Percentiles rank a stretch among this genome's conserved stretches.
Conservation (phyloP, 768 basidiomycete genomes). For the Phlebiopsis flavidoalba region DNA sequence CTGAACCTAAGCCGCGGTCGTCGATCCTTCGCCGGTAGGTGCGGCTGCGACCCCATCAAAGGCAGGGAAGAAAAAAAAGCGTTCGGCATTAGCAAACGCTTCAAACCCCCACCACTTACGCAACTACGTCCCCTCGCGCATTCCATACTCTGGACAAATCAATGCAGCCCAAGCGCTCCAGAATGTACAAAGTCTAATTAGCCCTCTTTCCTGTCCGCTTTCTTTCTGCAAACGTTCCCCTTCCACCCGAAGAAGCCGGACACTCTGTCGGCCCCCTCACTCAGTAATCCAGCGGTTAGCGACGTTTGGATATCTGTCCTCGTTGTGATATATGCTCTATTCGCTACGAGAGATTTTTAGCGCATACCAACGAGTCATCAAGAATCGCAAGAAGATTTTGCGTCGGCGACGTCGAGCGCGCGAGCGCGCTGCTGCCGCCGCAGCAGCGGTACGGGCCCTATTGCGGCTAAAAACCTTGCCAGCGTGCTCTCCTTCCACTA, state of each 20-base stretch:
- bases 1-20: background rate
- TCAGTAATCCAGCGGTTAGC: conserved; percentile 52
- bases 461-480: conserved; percentile 24
- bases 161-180: conserved; percentile 34
- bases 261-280: conserved; percentile 25
- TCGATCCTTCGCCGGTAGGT: conserved; percentile 6
- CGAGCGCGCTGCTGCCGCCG: conserved; percentile 60
- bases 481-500: conserved; percentile 9
- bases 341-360: conserved; percentile 84
- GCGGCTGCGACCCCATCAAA: conserved; percentile 16
- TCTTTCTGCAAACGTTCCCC: conserved; percentile 62
- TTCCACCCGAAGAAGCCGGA: conserved; percentile 30
- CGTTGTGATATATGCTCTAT: conserved; percentile 91
- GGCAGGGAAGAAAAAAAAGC: conserved; percentile 85
- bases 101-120: conserved; percentile 93
- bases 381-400: conserved; percentile 76
- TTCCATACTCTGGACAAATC: conserved; percentile 43
- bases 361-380: conserved; percentile 58
- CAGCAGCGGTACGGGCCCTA: conserved; percentile 32
- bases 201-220: conserved; percentile 61
- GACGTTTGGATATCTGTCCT: conserved; percentile 95
- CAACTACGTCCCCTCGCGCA: conserved; percentile 87
- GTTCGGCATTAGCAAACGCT: conserved; percentile 84
- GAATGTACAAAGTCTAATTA: conserved; percentile 45
- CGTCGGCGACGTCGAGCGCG: conserved; percentile 63